Evolutionary conservation across 1,139 yeast genomes (phyloP).

Genomic region (Saccharomyces hybrid): DNA sequence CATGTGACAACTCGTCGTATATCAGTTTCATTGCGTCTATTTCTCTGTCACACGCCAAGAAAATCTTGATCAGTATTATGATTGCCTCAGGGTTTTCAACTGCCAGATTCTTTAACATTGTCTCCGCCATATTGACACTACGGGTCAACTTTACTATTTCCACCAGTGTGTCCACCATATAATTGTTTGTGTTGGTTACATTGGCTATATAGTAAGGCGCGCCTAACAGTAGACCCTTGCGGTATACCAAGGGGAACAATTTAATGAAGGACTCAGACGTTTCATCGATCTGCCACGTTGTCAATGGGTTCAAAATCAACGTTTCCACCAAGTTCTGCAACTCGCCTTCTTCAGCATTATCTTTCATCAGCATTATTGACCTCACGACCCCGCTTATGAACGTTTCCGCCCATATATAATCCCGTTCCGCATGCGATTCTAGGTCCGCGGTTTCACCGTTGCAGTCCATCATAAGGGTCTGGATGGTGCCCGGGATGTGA

Average conservation of each 20-base stretch:
- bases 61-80: slow-evolving; percentile 44
- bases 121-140: slow-evolving; percentile 53
- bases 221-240: slow-evolving; percentile 57
- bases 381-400: slow-evolving; percentile 73
- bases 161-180: slow-evolving; percentile 74
- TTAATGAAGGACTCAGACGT: slow-evolving; percentile 34
- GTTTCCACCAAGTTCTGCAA: slow-evolving; percentile 55
- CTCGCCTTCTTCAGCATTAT: slow-evolving; percentile 63
- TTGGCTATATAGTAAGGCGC: slow-evolving; percentile 43
- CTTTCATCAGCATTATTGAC: slow-evolving; percentile 63
- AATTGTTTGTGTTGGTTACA: slow-evolving; percentile 70
- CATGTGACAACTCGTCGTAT: slow-evolving; percentile 44
- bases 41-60: slow-evolving; percentile 64
- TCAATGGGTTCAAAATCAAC: slow-evolving; percentile 59
- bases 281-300: slow-evolving; percentile 39
- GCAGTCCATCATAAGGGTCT: slow-evolving; percentile 56
- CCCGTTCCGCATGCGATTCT: slow-evolving; percentile 30
- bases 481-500: slow-evolving; percentile 71
- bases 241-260: slow-evolving; percentile 54
- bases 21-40: slow-evolving; percentile 65
- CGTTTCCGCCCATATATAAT: slow-evolving; percentile 69
- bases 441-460: slow-evolving; percentile 39
- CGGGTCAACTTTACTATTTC: slow-evolving; percentile 66
- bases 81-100: slow-evolving; percentile 41
- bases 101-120: slow-evolving; percentile 40